A percentile compares a stretch with the other conserved stretches of the same genome.
phyloP scores from a whole-genome alignment of 176 grass and related monocot genomes.

The Phoenix dactylifera region DNA sequence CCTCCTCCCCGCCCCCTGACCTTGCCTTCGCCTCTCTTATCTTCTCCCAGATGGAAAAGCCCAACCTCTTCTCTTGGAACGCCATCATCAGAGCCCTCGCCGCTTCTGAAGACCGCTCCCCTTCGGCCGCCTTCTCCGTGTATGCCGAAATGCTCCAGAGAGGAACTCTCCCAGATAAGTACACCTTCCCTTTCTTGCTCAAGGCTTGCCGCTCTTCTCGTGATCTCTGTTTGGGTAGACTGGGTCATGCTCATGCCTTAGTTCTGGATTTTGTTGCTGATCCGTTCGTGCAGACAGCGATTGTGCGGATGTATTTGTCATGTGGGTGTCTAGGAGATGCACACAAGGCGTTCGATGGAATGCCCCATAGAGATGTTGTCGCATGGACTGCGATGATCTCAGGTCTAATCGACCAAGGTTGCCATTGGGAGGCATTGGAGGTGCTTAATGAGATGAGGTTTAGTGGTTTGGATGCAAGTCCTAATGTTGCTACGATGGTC shows the following conservation, averaged over 20 bases:
- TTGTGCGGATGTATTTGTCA: slow-evolving; percentile 17
- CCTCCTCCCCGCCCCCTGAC: slow-evolving; percentile 8
- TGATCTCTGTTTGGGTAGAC: slow-evolving; percentile 11
- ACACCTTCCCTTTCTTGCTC: slow-evolving; percentile 67
- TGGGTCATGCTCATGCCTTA: slow-evolving; percentile 21
- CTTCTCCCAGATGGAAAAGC: not conserved
- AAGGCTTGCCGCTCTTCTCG: slow-evolving; percentile 22
- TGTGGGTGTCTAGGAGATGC: slow-evolving; percentile 1
- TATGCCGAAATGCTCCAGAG: slow-evolving; percentile 44
- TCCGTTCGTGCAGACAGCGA: slow-evolving; percentile 34
- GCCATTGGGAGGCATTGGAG: slow-evolving; percentile 17
- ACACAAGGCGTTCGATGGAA: slow-evolving; percentile 34
- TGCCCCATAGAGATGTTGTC: slow-evolving; percentile 27
- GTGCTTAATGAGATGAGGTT: slow-evolving; percentile 35
- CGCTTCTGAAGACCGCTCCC: not conserved
- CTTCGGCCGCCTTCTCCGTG: slow-evolving; percentile 23
- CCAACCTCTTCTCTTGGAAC: slow-evolving; percentile 43
- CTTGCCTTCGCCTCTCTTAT: slow-evolving; percentile 23
- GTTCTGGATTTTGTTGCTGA: slow-evolving; percentile 21
- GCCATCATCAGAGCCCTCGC: slow-evolving; percentile 41
- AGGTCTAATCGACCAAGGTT: slow-evolving; percentile 4
- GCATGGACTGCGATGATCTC: slow-evolving; percentile 46
- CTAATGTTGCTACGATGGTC: slow-evolving; percentile 34
- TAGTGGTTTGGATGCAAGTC: slow-evolving; percentile 1
- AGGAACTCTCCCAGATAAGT: slow-evolving; percentile 26